Evolutionary conservation across 257 asterid species (phyloP).

Genomic region (Lavandula angustifolia): DNA sequence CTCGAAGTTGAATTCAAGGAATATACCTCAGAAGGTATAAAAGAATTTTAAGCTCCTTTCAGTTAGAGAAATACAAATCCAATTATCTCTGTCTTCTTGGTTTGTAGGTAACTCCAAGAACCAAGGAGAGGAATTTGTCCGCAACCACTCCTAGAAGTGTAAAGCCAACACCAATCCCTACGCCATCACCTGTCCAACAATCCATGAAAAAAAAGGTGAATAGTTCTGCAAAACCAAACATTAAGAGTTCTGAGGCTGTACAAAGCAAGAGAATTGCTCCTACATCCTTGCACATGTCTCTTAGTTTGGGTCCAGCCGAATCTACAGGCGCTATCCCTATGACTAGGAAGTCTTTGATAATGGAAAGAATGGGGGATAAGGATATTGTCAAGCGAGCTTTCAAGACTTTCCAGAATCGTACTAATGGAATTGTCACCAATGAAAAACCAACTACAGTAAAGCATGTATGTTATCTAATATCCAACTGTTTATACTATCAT

Average conservation of each 20-base stretch:
- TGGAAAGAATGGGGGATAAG: conserved; percentile 98
- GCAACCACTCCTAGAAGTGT: conserved; percentile 42
- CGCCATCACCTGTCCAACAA: conserved; percentile 42
- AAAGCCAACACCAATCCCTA: conserved; percentile 43
- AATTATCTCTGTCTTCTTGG: conserved; percentile 17
- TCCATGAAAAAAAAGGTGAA: conserved; percentile 47
- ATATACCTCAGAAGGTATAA: conserved; percentile 55
- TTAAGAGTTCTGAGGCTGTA: conserved; percentile 38
- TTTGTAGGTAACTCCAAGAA: conserved; percentile 54
- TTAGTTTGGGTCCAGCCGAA: conserved; percentile 61
- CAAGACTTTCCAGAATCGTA: conserved; percentile 70
- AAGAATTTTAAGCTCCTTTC: conserved; percentile 14
- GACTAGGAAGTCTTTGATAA: conserved; percentile 70
- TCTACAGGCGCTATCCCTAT: conserved; percentile 40
- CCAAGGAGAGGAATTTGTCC: conserved; percentile 45
- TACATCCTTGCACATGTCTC: conserved; percentile 82
- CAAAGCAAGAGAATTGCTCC: conserved; percentile 53
- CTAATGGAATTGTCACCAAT: conserved; percentile 44
- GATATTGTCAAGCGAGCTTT: conserved; percentile 88
- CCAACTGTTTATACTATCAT: too few relatives aligned
- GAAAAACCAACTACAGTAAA: conserved; percentile 41
- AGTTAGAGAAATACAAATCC: neutral
- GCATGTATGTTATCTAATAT: conserved; percentile 42
- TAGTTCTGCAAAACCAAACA: conserved; percentile 38
- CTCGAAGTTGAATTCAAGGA: conserved; percentile 40